Evolutionary conservation across 2,329 filamentous ascomycete genomes (phyloP), one percentile per base, ranked within the genome.

Genomic region (Fusarium poae): DNA sequence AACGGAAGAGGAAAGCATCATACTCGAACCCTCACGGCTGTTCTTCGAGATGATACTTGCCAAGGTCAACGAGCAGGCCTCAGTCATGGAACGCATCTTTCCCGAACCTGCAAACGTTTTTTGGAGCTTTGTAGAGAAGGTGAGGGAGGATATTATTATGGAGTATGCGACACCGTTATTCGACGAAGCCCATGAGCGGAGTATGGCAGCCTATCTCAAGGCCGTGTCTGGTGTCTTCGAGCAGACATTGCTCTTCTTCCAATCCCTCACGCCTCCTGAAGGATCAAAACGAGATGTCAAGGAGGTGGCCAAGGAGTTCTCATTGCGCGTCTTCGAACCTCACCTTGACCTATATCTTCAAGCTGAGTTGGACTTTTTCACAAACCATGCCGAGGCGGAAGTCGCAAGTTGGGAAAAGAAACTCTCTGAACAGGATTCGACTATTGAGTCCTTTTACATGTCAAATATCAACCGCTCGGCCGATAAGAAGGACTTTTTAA

Each of bases 401-500:
- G 95, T 99, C 7, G 86, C 83, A 9, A 86, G 89, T 16, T 99
- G 96, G 96, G 95, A 97, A 79, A 93, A 93, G 80, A 93, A 97
- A 76, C 85, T 97, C 32, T 92, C 90, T 0, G 95, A 97, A 73
- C 92, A 97, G 79, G 94, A 97, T 71, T 94, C 93, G 18, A 92
- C 91, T 3, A 90, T 92, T 0, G 96, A 99, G 80, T 96, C 92
- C 0, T 97, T 97, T 76, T 96, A 94, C 81, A 97, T 98, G 95
- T 92, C 91, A 25, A 97, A 94, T 77, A 89, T 98, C 75, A 97
- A 95, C 76, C 88, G 96, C 27, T 94, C 97, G 77, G 96, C 94
- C 1, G 96, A 97, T 68, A 99, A 99, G 81, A 93, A 94, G 71
- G 96, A 99, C 77, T 99, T 99, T 74, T 78, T 99, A 65, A 96